Percentiles rank a stretch among this genome's conserved stretches.
Conservation (phyloP, 768 basidiomycete genomes). For the Pleurotus ostreatus region DNA sequence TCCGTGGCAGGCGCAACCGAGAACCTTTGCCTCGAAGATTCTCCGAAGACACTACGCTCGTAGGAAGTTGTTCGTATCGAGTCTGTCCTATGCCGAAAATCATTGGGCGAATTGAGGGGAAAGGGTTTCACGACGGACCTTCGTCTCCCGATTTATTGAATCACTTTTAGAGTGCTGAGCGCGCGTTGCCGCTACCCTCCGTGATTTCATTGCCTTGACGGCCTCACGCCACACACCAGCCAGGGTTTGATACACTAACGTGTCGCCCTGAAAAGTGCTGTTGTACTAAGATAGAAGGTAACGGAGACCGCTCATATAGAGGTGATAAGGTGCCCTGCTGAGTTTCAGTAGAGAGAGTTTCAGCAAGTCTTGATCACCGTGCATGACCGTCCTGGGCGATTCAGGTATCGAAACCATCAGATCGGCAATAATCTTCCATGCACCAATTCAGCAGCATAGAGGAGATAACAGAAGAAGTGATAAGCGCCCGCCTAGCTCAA, state of each 20-base stretch:
- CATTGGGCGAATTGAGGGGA: neutral
- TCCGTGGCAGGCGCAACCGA: neutral
- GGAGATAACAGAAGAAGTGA: neutral
- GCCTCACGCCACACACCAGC: too few species aligned
- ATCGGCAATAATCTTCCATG: too few species aligned
- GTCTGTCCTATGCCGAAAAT: neutral
- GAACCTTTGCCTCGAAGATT: neutral
- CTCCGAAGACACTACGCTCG: neutral
- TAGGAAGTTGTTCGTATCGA: neutral
- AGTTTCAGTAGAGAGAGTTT: neutral
- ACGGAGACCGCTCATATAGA: neutral
- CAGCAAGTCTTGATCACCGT: neutral
- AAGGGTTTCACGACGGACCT: neutral
- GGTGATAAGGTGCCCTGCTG: neutral
- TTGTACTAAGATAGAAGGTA: too few species aligned
- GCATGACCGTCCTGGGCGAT: neutral
- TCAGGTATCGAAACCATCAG: too few species aligned
- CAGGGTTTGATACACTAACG: too few species aligned
- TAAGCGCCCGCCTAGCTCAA: slow-evolving; percentile 55
- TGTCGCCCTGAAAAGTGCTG: too few species aligned
- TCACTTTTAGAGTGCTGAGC: neutral
- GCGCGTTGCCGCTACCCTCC: neutral
- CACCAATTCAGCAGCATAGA: too few species aligned
- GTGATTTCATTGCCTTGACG: too few species aligned
- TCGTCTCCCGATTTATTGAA: neutral